Evolutionary conservation across 129 eudicot genomes (phyloP).

Genomic region (Chrysanthemum makinoi): DNA sequence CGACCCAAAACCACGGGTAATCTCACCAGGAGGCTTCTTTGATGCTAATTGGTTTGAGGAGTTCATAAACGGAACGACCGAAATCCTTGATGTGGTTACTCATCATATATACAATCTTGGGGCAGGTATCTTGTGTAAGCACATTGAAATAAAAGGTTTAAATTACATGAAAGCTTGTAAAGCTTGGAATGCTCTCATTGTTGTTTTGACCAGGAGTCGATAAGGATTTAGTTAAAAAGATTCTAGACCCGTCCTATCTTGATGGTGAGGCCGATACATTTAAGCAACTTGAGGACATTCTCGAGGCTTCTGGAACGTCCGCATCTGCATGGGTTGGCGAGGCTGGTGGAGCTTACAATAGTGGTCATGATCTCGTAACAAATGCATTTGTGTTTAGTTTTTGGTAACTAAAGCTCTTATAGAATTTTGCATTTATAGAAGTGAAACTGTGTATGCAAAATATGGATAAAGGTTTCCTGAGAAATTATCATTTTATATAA

Average conservation of each 20-base stretch:
- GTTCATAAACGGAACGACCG: conserved; percentile 40
- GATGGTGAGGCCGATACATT: conserved; percentile 55
- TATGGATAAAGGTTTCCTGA: background rate
- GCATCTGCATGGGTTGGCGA: conserved; percentile 89
- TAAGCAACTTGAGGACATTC: conserved; percentile 43
- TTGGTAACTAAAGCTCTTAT: conserved; percentile 44
- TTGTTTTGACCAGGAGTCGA: conserved; percentile 53
- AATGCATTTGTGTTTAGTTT: conserved; percentile 73
- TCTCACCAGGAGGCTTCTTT: conserved; percentile 84
- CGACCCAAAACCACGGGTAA: conserved; percentile 45
- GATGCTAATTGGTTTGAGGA: conserved; percentile 59
- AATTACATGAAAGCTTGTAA: background rate
- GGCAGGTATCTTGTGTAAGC: conserved; percentile 48
- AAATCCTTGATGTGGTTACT: conserved; percentile 49
- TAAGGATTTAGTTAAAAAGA: conserved; percentile 57
- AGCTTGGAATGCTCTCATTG: conserved; percentile 11
- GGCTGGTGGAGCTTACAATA: conserved; percentile 85
- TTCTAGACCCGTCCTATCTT: conserved; percentile 62
- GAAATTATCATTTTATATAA: background rate
- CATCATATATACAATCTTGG: conserved; percentile 89
- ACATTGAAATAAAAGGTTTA: background rate
- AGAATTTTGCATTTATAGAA: conserved; percentile 2
- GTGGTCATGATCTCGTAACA: conserved; percentile 67
- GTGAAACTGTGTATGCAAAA: background rate
- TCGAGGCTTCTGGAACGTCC: conserved; percentile 38